Base-by-base conservation (phyloP, 2,329 filamentous ascomycete genomes). In the Rhexocercosporidium sp. region DNA sequence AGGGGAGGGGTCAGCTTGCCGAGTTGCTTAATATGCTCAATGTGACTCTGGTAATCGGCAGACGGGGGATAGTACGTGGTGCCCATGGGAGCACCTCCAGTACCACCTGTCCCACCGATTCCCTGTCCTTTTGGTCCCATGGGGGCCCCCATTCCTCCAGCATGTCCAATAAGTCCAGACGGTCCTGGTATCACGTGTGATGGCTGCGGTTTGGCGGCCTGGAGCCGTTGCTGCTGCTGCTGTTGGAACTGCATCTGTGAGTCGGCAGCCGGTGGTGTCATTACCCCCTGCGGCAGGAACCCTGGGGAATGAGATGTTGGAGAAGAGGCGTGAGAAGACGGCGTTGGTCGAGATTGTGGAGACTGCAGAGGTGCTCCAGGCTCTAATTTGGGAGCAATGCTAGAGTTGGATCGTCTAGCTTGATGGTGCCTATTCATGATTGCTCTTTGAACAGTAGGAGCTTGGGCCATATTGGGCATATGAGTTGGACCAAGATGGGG, bases 21-120 rank as follows among this genome's bases (percentile, higher is more conserved):
- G 80, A 98, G 88, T 84, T 97, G 93, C 80, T 96, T 92, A 81
- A 96, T 94, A 79, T 97, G 93, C 80, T 96, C 92, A 81, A 96
- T 94, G 79, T 97, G 95, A 79, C 92, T 96, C 77, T 96, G 93
- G 81, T 97, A 97, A 41, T 62, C 51, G 20, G 92, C 91, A 66
- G 93, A 91, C 59, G 92, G 89, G 59, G 92, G 89, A 78, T 97
- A 97, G 81, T 91, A 97, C 62, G 85, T 78, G 59, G 83, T 78
- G 68, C 81, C 75, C 68, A 70, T 70, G 54, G 81, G 77, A 71
- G 79, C 79, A 69, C 80, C 76, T 72, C 80, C 77, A 53, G 77
- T 78, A 74, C 76, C 77, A 66, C 77, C 73, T 71, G 79, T 61
- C 75, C 75, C 72, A 74, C 69, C 69, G 68, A 72, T 73, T 74